Base-by-base conservation (phyloP, 2,329 filamentous ascomycete species). In the Leptographium galeiforme region DNA sequence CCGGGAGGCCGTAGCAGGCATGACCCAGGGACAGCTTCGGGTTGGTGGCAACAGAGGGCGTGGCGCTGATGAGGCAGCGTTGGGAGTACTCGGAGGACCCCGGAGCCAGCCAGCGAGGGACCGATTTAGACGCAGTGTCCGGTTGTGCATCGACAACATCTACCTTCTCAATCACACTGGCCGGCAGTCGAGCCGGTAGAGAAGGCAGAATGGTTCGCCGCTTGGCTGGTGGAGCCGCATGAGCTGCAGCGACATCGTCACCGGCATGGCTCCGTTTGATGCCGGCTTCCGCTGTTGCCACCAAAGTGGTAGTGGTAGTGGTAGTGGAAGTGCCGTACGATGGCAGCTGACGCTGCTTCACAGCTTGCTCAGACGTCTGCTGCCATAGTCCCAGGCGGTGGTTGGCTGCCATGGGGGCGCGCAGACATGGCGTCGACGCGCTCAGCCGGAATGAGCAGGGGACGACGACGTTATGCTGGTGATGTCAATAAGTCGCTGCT, bases 1-100 rank as follows among this genome's bases (percentile, higher is more conserved):
- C 58, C 3, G 84, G 81, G 14, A 90, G 70, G 10, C 70, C 77
- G 68, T 89, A 90, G 41, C 68, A 69, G 1, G 76, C 70, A 64
- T 89, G 79, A 6, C 74, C 73, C 34, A 90, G 70, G 14, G 75
- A 79, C 18, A 89, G 71, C 53, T 76, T 69, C 10, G 77, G 73
- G 58, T 84, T 77, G 33, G 66, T 56, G 13, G 69, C 68, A 4
- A 72, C 66, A 1, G 72, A 73, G 2, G 80, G 79, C 6, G 79
- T 83, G 11, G 77, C 71, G 44, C 71, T 68, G 48, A 80, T 67
- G 4, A 61, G 60, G 50, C 67, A 70, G 50, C 80, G 71, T 61
- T 84, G 81, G 0, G 78, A 76, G 61, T 81, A 81, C 56, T 82
- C 76, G 16, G 74, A 75, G 6, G 50, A 48, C 30, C 33, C 66